Base-by-base conservation (phyloP, 495 filamentous ascomycete genomes). In the Xylaria acuta region DNA sequence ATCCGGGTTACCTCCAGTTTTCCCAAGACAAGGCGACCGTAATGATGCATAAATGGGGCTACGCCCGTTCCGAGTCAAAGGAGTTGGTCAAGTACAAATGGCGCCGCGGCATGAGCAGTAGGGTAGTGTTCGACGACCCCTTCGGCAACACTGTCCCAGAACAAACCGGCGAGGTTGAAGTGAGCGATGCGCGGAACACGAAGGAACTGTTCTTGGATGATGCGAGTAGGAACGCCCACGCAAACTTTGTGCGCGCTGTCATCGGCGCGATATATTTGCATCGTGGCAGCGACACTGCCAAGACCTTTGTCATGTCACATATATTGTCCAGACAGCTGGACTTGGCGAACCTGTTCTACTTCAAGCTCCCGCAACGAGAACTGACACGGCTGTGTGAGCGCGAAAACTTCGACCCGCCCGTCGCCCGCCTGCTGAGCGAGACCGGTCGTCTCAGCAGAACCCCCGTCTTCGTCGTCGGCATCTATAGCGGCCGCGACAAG, bases 381-480 rank as follows among this genome's bases (percentile, higher is more conserved):
- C 85, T 99, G 34, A 85, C 86, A 59, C 84, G 88, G 62, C 85
- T 99, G 34, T 98, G 96, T 80, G 90, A 88, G 27, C 86, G 96
- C 43, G 96, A 99, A 83, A 90, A 91, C 73, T 98, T 98, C 81
- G 94, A 95, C 70, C 80, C 87, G 0, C 97, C 97, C 6, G 89
- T 97, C 25, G 96, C 96, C 41, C 88, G 95, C 64, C 86, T 98
- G 51, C 84, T 97, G 64, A 91, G 88, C 71, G 96, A 99, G 84
- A 97, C 96, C 20, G 96, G 96, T 77, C 88, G 97, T 67, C 79
- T 85, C 75, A 93, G 90, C 74, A 88, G 92, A 77, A 89, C 90
- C 73, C 95, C 96, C 11, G 96, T 98, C 45, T 98, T 93, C 76
- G 89, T 97, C n/a, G 94, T 99, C 18, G 97, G 95, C 32, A 93